These are phyloP conservation scores for Penicillium glabrum DNA, from an alignment of 2,329 filamentous ascomycete genomes.

Conservation along the genomic window DNA sequence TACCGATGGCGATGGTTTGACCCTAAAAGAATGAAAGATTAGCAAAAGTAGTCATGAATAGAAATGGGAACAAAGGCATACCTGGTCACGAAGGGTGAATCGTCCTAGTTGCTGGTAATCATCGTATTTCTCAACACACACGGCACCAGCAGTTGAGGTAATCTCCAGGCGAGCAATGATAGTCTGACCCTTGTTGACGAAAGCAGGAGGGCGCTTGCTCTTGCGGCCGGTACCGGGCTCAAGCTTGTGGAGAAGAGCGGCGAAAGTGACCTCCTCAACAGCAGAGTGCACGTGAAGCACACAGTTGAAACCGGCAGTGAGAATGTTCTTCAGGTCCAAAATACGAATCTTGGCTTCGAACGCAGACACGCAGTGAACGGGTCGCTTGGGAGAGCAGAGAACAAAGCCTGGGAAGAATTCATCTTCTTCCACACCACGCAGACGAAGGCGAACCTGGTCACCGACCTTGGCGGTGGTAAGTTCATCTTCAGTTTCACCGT, in stretches of 20 bases:
- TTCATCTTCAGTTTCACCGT: constrained; percentile 96
- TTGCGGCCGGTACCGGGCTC: constrained; percentile 92
- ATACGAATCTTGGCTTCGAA: constrained; percentile 98
- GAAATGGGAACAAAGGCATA: constrained; percentile 41
- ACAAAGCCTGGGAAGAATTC: constrained; percentile 95
- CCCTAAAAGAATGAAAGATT: constrained; percentile 57
- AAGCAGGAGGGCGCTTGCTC: constrained; percentile 89
- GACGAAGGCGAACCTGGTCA: constrained; percentile 88
- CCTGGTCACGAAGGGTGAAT: constrained; percentile 86
- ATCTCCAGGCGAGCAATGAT: constrained; percentile 93
- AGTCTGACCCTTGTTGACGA: constrained; percentile 75
- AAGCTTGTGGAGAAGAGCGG: constrained; percentile 82
- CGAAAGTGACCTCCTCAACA: constrained; percentile 95
- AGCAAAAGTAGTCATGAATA: constrained; percentile 14
- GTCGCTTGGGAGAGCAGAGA: constrained; percentile 87
- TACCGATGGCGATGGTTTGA: constrained; percentile 98
- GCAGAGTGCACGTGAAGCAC: constrained; percentile 96
- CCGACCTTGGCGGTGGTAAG: constrained; percentile 78
- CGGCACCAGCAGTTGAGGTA: constrained; percentile 77
- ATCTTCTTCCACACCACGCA: constrained; percentile 96
- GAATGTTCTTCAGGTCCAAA: constrained; percentile 88
- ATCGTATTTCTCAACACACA: constrained; percentile 93
- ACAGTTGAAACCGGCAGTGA: constrained; percentile 95
- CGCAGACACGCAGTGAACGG: constrained; percentile 82
- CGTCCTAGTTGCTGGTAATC: constrained; percentile 93